Evolutionary conservation across 768 basidiomycete species (phyloP), one percentile per base, ranked within the genome.

Genomic region (Podaxis sp.): DNA sequence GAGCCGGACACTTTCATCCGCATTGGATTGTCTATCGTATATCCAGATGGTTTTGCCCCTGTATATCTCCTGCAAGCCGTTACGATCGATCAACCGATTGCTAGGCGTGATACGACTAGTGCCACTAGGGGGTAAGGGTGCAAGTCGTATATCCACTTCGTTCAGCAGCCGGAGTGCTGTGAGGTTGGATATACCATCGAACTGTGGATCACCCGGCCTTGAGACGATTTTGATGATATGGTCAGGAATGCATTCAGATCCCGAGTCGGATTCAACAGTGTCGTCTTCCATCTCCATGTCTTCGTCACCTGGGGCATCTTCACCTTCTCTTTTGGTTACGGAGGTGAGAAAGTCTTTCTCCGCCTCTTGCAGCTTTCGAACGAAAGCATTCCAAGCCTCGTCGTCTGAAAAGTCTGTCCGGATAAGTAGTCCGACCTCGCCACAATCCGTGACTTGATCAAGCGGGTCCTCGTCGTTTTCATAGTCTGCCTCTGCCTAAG

Each of bases 41-140:
- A 92, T 79, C 91, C 91, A 92, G 23, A 92, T 65, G 35, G 77
- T 81, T 65, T 82, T 81, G 10, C 91, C 90, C 2, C 69, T 67
- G 67, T 92, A 93, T 14, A 85, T 77, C 70, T 92, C 91, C 71
- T 91, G 90, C 81, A 83, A 85, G 2, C 87, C 85, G 27, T 75
- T 75, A 53, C 76, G 72, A 68, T 89, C 88, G 35, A 87, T 78
- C 16, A 92, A 77, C 46, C 82, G 78, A 68, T 87, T 84, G 21
- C 76, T 77, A 11, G 83, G 78, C 11, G 73, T 71, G 57, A 82
- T 71, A 48, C 78, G 82, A 52, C 74, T 79, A 27, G 73, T 70
- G 27, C 78, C 83, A 1, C 73, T 61, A 35, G 82, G 80, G 5
- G 71, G 80, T 3, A 62, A 57, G 18, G 87, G 88, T 1, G 84